Conservation (phyloP, 1,139 yeast species). For the Pichia sp. region DNA sequence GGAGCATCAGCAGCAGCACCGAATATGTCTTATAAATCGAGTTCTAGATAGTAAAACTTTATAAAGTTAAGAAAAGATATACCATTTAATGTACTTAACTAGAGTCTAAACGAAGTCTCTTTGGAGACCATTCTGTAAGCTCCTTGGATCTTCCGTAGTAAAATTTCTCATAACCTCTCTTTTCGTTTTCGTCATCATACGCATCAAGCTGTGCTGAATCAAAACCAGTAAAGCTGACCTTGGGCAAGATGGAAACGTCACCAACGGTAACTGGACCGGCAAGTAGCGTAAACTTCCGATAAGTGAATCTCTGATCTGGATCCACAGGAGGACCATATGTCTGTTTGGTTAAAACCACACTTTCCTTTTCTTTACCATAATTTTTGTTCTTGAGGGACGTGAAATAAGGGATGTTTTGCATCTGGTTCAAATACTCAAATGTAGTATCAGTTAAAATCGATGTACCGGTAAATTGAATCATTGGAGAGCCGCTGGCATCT, state of each 20-base stretch:
- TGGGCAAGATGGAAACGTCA: conserved; percentile 56
- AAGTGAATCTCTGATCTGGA: conserved; percentile 22
- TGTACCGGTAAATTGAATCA: conserved; percentile 68
- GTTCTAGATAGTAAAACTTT: no score
- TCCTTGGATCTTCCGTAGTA: conserved; percentile 23
- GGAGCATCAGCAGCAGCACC: no score
- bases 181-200: conserved; percentile 21
- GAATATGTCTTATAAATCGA: no score
- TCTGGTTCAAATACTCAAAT: conserved; percentile 55
- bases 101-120: conserved; percentile 14
- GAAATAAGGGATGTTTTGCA: conserved; percentile 53
- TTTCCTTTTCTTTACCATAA: conserved; percentile 21
- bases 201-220: conserved; percentile 14
- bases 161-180: conserved; percentile 17
- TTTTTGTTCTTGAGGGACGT: conserved; percentile 48
- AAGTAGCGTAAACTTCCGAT: conserved; percentile 65
- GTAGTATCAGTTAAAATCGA: conserved; percentile 71
- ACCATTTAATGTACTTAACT: conserved; percentile 1
- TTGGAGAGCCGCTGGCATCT: conserved; percentile 39
- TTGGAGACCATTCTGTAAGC: conserved; percentile 20
- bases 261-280: conserved; percentile 59
- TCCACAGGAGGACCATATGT: conserved; percentile 19
- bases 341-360: conserved; percentile 8
- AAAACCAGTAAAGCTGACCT: conserved; percentile 21
- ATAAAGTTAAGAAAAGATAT: no score